phyloP scores from a whole-genome alignment of 495 filamentous ascomycete species.

The Parmelia sp. region DNA sequence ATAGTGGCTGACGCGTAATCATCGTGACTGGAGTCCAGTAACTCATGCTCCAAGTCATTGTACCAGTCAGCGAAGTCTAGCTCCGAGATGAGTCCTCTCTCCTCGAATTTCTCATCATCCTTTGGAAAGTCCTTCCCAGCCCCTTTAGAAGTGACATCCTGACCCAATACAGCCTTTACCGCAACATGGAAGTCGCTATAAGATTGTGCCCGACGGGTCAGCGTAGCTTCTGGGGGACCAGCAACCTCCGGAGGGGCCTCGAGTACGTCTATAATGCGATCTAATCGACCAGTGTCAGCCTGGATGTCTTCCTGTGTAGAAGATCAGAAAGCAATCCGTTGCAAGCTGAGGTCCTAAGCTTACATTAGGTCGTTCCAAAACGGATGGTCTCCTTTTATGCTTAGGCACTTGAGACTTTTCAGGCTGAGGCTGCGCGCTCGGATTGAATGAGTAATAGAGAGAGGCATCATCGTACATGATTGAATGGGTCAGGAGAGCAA shows the following conservation, averaged over 20 bases:
- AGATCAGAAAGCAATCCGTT: constrained; percentile 33
- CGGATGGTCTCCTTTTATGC: constrained; percentile 55
- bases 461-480: constrained; percentile 70
- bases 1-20: constrained; percentile 66
- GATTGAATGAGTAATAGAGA: constrained; percentile 58
- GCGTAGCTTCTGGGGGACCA: constrained; percentile 55
- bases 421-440: constrained; percentile 44
- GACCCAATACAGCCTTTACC: constrained; percentile 49
- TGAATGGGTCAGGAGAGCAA: neutral
- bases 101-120: constrained; percentile 36
- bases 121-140: neutral
- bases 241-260: constrained; percentile 23
- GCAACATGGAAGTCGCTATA: constrained; percentile 68
- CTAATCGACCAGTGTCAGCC: constrained; percentile 39
- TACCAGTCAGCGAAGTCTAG: constrained; percentile 59
- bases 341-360: constrained; percentile 32
- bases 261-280: constrained; percentile 27
- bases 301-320: constrained; percentile 35
- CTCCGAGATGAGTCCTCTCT: constrained; percentile 39
- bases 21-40: constrained; percentile 75
- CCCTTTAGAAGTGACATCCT: constrained; percentile 33
- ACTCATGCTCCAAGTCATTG: constrained; percentile 52
- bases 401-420: constrained; percentile 34
- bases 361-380: constrained; percentile 66
- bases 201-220: constrained; percentile 63